These are phyloP conservation scores for Dactylellina haptotyla DNA, from an alignment of 2,329 filamentous ascomycete genomes.

Conservation along the genomic window DNA sequence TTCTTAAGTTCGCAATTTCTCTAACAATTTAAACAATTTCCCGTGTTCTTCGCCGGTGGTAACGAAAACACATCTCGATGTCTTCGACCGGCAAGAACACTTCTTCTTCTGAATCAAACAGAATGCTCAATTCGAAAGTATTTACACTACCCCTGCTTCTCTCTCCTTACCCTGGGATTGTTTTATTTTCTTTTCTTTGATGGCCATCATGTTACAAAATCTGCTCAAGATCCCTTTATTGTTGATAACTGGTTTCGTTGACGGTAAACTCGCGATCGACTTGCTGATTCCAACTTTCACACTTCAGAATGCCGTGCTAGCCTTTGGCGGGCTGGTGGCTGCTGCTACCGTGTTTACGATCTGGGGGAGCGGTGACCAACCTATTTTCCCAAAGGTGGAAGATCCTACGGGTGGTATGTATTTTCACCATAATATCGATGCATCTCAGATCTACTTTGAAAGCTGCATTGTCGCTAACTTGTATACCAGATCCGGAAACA, in stretches of 20 bases:
- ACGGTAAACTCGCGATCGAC: no score
- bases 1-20: background rate
- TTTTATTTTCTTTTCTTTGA: background rate
- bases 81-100: slow-evolving; percentile 2
- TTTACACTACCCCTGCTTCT: background rate
- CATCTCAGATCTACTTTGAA: no score
- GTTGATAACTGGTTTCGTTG: no score
- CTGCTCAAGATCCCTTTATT: no score
- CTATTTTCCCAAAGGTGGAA: slow-evolving; percentile 38
- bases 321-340: slow-evolving; percentile 51
- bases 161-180: no score
- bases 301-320: slow-evolving; percentile 43
- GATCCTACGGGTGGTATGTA: slow-evolving; percentile 43
- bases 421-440: background rate
- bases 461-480: no score
- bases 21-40: background rate
- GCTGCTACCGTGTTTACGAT: slow-evolving; percentile 44
- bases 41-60: no score
- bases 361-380: slow-evolving; percentile 34
- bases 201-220: no score
- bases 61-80: no score
- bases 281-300: background rate
- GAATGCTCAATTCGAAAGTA: slow-evolving; percentile 51
- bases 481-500: slow-evolving; percentile 23
- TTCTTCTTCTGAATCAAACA: slow-evolving; percentile 16